A percentile compares a stretch with the other conserved stretches of the same genome.
These are phyloP conservation scores for Cercospora sp. DNA, from an alignment of 2,329 filamentous ascomycete species.

Conservation along the genomic window DNA sequence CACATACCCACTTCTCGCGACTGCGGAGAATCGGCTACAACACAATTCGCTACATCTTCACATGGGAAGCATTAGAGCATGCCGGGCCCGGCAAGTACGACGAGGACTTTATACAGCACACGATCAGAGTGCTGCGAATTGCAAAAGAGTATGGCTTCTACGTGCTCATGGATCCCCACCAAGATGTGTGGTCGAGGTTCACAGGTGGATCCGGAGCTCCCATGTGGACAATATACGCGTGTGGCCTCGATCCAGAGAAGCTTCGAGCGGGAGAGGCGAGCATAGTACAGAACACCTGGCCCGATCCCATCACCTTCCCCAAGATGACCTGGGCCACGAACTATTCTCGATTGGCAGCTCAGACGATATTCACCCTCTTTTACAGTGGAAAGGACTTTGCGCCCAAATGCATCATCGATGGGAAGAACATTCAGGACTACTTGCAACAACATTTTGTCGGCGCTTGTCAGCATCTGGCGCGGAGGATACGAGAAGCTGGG, in stretches of 20 bases:
- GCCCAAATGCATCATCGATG: conserved; percentile 92
- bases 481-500: conserved; percentile 83
- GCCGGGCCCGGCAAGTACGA: conserved; percentile 89
- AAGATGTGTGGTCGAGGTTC: conserved; percentile 97
- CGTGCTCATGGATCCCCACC: conserved; percentile 97
- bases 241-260: conserved; percentile 80
- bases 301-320: conserved; percentile 79
- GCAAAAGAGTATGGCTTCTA: conserved; percentile 93
- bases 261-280: conserved; percentile 88
- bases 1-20: conserved; percentile 80
- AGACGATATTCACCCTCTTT: conserved; percentile 92
- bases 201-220: conserved; percentile 93
- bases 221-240: conserved; percentile 96
- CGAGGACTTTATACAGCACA: conserved; percentile 89
- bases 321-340: conserved; percentile 99
- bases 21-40: conserved; percentile 92
- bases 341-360: conserved; percentile 81
- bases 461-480: conserved; percentile 78
- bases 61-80: conserved; percentile 98
- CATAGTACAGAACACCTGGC: conserved; percentile 91
- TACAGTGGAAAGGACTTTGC: conserved; percentile 89
- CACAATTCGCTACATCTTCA: conserved; percentile 93
- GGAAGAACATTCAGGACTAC: conserved; percentile 94
- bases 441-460: conserved; percentile 81
- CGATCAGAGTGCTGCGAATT: conserved; percentile 77